Evolutionary conservation across 139 green algal species (phyloP).

Genomic region (Haematococcus sp.): DNA sequence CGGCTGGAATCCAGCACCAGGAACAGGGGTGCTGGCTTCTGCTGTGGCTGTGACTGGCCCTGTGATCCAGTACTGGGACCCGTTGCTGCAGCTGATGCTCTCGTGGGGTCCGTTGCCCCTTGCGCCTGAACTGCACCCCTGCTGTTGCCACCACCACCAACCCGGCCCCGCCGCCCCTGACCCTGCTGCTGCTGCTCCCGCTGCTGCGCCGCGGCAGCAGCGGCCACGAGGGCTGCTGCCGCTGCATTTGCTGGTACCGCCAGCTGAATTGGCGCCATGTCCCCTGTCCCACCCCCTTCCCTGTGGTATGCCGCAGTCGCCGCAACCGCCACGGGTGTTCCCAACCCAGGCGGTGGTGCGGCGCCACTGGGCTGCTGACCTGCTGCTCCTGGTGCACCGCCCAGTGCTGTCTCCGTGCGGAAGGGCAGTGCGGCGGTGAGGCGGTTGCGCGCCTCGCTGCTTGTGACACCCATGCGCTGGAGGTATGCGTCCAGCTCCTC

Average conservation of each 20-base stretch:
- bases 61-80: too few species aligned
- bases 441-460: slow-evolving; percentile 32
- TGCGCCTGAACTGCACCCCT: too few species aligned
- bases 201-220: neutral
- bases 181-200: neutral
- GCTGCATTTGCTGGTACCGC: neutral
- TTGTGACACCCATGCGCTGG: slow-evolving; percentile 74
- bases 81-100: neutral
- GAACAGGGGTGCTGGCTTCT: slow-evolving; percentile 18
- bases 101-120: too few species aligned
- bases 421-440: slow-evolving; percentile 42
- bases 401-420: neutral
- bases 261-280: neutral
- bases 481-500: slow-evolving; percentile 76
- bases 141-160: too few species aligned
- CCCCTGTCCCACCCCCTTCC: too few species aligned
- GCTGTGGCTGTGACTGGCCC: neutral
- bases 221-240: neutral
- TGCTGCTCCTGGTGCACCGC: too few species aligned
- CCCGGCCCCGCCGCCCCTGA: neutral
- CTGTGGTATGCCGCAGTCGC: too few species aligned
- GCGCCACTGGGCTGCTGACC: too few species aligned
- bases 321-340: too few species aligned
- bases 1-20: slow-evolving; percentile 28
- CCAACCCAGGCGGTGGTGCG: too few species aligned